These are phyloP conservation scores for Chaetoceros tenuissimus DNA, from an alignment of 108 stramenopile genomes.

Conservation along the genomic window DNA sequence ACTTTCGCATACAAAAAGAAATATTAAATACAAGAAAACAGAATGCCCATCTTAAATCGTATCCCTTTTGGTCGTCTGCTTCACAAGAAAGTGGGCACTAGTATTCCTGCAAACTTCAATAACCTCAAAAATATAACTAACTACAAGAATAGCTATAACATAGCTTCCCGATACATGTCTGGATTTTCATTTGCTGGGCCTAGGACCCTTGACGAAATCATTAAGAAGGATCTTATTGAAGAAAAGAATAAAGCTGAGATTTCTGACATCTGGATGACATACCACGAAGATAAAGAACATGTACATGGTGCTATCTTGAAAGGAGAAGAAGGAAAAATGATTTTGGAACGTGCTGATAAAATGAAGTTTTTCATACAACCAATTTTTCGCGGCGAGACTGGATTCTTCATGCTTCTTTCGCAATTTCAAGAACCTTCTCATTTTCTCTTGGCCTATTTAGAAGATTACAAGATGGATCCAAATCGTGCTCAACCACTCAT, in stretches of 20 bases:
- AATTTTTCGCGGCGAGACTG: conserved; percentile 71
- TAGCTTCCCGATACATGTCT: too few species aligned
- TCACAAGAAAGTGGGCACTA: too few species aligned
- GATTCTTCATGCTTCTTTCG: conserved; percentile 72
- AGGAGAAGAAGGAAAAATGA: conserved; percentile 1
- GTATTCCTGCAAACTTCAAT: too few species aligned
- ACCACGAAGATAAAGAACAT: conserved; percentile 55
- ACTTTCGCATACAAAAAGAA: too few species aligned
- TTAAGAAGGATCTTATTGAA: conserved; percentile 56
- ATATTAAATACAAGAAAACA: too few species aligned
- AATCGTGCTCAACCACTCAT: conserved; percentile 61
- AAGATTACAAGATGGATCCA: conserved; percentile 85
- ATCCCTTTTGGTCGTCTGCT: too few species aligned
- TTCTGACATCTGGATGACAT: conserved; percentile 68
- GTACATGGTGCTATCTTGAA: conserved; percentile 10
- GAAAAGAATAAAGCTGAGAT: conserved; percentile 53
- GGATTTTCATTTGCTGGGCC: conserved; percentile 61
- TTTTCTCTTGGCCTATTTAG: conserved; percentile 71
- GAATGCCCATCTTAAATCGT: too few species aligned
- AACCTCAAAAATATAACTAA: too few species aligned
- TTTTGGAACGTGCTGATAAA: conserved; percentile 7
- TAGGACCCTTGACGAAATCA: conserved; percentile 50
- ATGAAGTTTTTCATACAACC: conserved; percentile 76
- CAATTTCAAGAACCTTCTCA: conserved; percentile 69
- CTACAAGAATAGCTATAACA: too few species aligned